Percentiles rank a stretch among this genome's conserved stretches.
Conservation (phyloP, 441 rosid species). For the Syzygium malaccense region DNA sequence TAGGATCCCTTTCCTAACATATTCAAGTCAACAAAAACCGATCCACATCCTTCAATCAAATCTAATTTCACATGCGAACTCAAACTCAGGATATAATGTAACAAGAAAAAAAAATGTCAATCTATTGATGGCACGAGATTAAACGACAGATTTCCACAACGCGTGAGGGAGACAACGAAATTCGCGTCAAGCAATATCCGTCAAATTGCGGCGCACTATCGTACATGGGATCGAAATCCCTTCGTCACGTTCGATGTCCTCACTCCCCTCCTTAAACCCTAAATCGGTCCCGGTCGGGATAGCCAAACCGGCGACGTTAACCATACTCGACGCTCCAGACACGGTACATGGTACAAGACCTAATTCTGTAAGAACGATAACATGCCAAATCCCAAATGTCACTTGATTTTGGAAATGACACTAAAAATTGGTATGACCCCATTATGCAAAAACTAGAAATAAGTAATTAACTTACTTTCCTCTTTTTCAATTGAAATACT, state of each 20-base stretch:
- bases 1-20: background rate
- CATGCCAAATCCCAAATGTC: too few relatives aligned
- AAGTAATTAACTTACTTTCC: too few relatives aligned
- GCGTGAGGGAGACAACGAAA: rapidly evolving
- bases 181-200: rapidly evolving
- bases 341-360: too few relatives aligned
- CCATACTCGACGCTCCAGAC: background rate
- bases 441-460: too few relatives aligned
- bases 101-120: background rate
- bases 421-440: too few relatives aligned
- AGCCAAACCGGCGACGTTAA: rapidly evolving
- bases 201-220: rapidly evolving
- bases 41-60: background rate
- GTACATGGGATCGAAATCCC: background rate
- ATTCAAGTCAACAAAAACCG: background rate
- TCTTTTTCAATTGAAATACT: too few relatives aligned
- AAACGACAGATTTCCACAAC: rapidly evolving
- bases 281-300: background rate
- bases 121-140: background rate
- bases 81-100: background rate
- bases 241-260: rapidly evolving
- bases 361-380: too few relatives aligned
- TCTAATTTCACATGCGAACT: background rate
- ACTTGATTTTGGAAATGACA: too few relatives aligned
- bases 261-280: background rate